Percentiles rank a stretch among this genome's conserved stretches.
These are phyloP conservation scores for Aspergillus sp. DNA, from an alignment of 2,329 filamentous ascomycete genomes.

Conservation along the genomic window DNA sequence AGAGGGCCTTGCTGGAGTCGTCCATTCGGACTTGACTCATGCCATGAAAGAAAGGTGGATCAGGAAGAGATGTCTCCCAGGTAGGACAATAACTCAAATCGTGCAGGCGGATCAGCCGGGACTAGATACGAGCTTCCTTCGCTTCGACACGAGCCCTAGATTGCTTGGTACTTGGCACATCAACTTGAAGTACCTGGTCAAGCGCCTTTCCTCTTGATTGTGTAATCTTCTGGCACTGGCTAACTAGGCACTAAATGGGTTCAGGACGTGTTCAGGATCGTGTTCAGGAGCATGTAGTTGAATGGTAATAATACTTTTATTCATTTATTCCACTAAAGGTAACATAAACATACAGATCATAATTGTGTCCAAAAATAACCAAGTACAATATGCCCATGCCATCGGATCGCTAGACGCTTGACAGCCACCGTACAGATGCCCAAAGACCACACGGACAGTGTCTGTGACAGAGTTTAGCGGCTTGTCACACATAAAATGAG, in stretches of 20 bases:
- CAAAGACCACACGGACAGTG: not conserved
- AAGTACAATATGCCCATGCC: conserved; percentile 11
- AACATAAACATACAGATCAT: conserved; percentile 29
- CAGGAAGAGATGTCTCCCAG: not conserved
- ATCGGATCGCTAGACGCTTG: not conserved
- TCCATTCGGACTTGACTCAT: not conserved
- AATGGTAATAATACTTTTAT: conserved; percentile 17
- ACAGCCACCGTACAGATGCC: not conserved
- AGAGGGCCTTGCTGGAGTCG: not conserved
- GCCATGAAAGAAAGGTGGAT: not conserved
- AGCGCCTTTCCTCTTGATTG: no score
- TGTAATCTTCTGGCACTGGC: no score
- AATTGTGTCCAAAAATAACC: conserved; percentile 17
- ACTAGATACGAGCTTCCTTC: no score
- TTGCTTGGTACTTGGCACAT: no score
- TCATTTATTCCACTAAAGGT: conserved; percentile 23
- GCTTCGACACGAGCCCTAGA: no score
- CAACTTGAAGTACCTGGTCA: no score
- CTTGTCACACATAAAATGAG: conserved; percentile 10
- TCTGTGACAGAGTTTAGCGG: not conserved
- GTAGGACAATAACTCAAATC: no score
- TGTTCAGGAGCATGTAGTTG: no score
- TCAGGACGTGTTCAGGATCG: no score
- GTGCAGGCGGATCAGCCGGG: no score
- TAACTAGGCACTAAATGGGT: no score